phyloP scores from a whole-genome alignment of 116 monocot species.

The Thalassia testudinum region DNA sequence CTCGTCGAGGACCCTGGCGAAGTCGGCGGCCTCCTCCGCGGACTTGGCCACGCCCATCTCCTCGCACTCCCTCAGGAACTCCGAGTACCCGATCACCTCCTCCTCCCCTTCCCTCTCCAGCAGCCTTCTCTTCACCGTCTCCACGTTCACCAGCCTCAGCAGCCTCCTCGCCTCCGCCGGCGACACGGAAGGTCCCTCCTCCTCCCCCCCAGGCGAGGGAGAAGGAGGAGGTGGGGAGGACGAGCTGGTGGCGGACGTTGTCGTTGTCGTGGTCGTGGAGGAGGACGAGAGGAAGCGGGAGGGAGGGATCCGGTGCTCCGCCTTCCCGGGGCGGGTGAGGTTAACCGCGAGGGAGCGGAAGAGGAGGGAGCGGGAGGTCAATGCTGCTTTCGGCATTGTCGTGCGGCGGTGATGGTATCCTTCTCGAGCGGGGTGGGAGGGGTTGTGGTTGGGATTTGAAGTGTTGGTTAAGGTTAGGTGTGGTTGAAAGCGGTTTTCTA shows the following conservation, averaged over 20 bases:
- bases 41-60: constrained; percentile 44
- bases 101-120: constrained; percentile 50
- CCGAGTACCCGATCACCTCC: constrained; percentile 59
- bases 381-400: background rate
- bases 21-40: constrained; percentile 48
- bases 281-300: background rate
- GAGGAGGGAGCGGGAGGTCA: background rate
- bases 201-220: background rate
- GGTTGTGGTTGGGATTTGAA: too few relatives aligned
- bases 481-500: too few relatives aligned
- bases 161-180: constrained; percentile 58
- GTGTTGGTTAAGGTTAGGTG: too few relatives aligned
- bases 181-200: constrained; percentile 17
- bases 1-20: constrained; percentile 64
- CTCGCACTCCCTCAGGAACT: constrained; percentile 64
- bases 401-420: too few relatives aligned
- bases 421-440: too few relatives aligned
- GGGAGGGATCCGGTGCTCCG: background rate
- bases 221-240: background rate
- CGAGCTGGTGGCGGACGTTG: background rate
- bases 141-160: constrained; percentile 81
- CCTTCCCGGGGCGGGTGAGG: background rate
- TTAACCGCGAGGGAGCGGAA: background rate
- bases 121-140: constrained; percentile 65
- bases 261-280: background rate